phyloP scores from a whole-genome alignment of 768 basidiomycete species.

The Pleurotus tuber-regium region DNA sequence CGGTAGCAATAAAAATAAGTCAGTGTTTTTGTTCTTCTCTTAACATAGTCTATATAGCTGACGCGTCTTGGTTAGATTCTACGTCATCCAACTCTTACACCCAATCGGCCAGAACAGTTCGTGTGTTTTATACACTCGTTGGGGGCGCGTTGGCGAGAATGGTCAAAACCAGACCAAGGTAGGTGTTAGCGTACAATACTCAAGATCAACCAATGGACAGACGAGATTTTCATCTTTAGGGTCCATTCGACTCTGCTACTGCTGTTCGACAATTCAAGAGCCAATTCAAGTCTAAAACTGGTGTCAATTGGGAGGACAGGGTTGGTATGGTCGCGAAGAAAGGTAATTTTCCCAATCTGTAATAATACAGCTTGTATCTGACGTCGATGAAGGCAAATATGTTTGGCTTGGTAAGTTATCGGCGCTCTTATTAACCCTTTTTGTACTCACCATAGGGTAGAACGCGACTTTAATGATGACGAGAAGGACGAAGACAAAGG shows the following conservation, averaged over 20 bases:
- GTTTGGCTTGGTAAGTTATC: constrained; percentile 47
- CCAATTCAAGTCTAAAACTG: constrained; percentile 57
- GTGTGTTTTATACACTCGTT: constrained; percentile 48
- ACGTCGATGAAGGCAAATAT: constrained; percentile 48
- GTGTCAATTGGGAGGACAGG: constrained; percentile 45
- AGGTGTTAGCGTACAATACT: background rate
- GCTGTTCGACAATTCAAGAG: constrained; percentile 57
- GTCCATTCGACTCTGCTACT: constrained; percentile 36
- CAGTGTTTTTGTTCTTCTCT: constrained; percentile 5
- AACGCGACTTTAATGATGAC: constrained; percentile 54
- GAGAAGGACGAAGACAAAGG: constrained; percentile 37
- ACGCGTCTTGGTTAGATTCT: constrained; percentile 38
- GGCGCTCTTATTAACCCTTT: background rate
- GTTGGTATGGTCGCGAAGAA: constrained; percentile 49
- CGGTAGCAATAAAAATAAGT: constrained; percentile 58
- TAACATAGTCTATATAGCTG: background rate
- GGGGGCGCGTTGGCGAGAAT: constrained; percentile 62
- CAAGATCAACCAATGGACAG: too few relatives aligned
- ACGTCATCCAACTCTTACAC: constrained; percentile 57
- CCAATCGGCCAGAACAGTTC: constrained; percentile 34
- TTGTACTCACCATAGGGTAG: constrained; percentile 21
- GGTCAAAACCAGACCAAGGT: constrained; percentile 52
- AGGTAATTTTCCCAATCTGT: constrained; percentile 28
- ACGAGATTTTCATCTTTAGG: too few relatives aligned
- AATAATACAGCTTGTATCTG: background rate